These are phyloP conservation scores for Penicillium capsulatum DNA, from an alignment of 2,329 filamentous ascomycete genomes.

Conservation along the genomic window DNA sequence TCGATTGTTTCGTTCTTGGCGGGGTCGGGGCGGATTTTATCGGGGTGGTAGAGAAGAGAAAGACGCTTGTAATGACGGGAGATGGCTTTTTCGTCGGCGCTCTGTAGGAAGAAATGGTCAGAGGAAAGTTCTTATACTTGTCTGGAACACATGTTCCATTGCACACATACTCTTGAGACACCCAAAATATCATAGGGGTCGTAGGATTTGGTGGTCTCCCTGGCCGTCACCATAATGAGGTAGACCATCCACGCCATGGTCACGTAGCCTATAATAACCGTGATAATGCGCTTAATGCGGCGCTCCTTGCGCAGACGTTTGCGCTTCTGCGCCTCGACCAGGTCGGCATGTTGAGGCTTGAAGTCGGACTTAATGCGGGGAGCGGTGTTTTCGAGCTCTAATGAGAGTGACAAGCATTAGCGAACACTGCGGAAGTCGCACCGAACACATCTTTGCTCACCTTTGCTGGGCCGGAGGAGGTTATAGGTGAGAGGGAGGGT, in stretches of 20 bases:
- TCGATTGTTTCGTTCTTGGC: slow-evolving; percentile 87
- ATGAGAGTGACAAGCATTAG: slow-evolving; percentile 3
- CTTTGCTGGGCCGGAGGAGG: slow-evolving; percentile 72
- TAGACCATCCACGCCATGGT: slow-evolving; percentile 89
- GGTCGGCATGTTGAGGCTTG: slow-evolving; percentile 73
- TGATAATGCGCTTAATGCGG: slow-evolving; percentile 75
- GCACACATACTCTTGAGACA: slow-evolving; percentile 64
- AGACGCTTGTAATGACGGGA: slow-evolving; percentile 86
- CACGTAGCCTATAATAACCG: slow-evolving; percentile 72
- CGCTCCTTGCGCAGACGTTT: slow-evolving; percentile 88
- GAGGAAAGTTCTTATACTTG: too few species aligned
- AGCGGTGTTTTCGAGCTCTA: slow-evolving; percentile 72
- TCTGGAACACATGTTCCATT: too few species aligned
- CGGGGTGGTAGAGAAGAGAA: slow-evolving; percentile 82
- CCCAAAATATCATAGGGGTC: slow-evolving; percentile 95
- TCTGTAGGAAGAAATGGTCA: slow-evolving; percentile 46
- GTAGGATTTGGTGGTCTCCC: slow-evolving; percentile 73
- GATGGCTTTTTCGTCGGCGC: slow-evolving; percentile 81
- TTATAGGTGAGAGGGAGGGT: slow-evolving; percentile 88
- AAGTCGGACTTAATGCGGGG: slow-evolving; percentile 78
- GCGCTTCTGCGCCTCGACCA: slow-evolving; percentile 76
- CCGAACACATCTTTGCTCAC: slow-evolving; percentile 30
- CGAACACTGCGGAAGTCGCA: background rate
- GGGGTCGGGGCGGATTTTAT: slow-evolving; percentile 80
- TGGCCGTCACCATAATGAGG: slow-evolving; percentile 75